Conservation (phyloP, 2,329 filamentous ascomycete species). For the Monilinia polystroma region DNA sequence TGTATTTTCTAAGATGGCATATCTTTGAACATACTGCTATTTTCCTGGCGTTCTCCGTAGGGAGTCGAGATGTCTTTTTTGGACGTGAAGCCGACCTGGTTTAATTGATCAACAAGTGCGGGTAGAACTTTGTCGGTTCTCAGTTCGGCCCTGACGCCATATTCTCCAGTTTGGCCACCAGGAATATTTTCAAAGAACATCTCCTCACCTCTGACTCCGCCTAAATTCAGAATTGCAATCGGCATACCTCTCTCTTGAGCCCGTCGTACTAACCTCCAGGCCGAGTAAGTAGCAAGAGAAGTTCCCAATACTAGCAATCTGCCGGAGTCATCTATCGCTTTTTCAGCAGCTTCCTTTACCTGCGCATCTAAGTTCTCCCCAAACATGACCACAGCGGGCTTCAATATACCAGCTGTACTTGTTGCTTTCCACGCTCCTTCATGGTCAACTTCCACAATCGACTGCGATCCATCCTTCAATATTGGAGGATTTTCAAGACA, state of each 20-base stretch:
- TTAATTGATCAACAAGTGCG: conserved; percentile 53
- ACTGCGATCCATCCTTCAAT: conserved; percentile 53
- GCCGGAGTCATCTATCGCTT: conserved; percentile 73
- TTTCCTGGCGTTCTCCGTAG: conserved; percentile 30
- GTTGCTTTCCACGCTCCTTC: conserved; percentile 75
- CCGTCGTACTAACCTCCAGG: conserved; percentile 82
- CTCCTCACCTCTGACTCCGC: conserved; percentile 80
- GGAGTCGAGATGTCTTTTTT: conserved; percentile 36
- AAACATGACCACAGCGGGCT: conserved; percentile 95
- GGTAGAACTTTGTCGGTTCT: conserved; percentile 59
- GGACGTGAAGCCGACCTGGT: conserved; percentile 33
- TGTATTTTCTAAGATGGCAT: conserved; percentile 52
- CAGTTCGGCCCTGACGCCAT: conserved; percentile 57
- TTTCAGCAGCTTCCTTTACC: conserved; percentile 75
- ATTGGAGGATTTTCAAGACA: conserved; percentile 67
- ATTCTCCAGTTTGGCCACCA: conserved; percentile 50
- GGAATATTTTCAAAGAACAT: conserved; percentile 61
- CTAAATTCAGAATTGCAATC: conserved; percentile 83
- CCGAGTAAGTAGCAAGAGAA: conserved; percentile 91
- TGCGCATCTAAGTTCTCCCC: conserved; percentile 75
- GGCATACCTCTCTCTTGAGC: conserved; percentile 81
- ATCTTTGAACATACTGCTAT: conserved; percentile 52
- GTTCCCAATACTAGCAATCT: conserved; percentile 80
- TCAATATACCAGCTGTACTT: conserved; percentile 76
- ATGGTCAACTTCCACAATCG: conserved; percentile 65